These are phyloP conservation scores for Plenodomus tracheiphilus DNA, from an alignment of 2,329 filamentous ascomycete species.

Conservation along the genomic window DNA sequence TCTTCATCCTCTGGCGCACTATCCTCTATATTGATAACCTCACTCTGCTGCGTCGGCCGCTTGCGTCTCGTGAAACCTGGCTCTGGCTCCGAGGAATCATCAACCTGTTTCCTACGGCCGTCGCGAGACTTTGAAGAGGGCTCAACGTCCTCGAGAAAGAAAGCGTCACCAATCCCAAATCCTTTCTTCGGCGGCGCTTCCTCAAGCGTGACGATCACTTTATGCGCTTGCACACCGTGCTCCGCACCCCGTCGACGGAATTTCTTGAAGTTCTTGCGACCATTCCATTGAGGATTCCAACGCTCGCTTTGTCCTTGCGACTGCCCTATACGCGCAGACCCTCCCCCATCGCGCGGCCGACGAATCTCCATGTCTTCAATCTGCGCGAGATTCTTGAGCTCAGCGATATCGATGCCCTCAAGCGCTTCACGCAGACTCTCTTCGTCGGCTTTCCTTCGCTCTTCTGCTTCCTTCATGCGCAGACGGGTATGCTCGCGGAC, in stretches of 20 bases:
- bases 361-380: conserved; percentile 76
- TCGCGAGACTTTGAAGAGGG: conserved; percentile 21
- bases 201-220: conserved; percentile 71
- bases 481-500: conserved; percentile 56
- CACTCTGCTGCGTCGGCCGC: conserved; percentile 9
- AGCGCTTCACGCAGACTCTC: conserved; percentile 61
- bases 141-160: conserved; percentile 64
- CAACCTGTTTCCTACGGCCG: conserved; percentile 8
- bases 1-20: conserved; percentile 37
- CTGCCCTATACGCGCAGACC: conserved; percentile 19
- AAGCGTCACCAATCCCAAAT: conserved; percentile 74
- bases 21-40: conserved; percentile 37
- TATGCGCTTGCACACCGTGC: conserved; percentile 50
- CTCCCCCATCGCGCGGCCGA: conserved; percentile 24
- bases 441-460: conserved; percentile 63
- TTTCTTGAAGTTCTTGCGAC: conserved; percentile 92
- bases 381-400: conserved; percentile 73
- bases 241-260: conserved; percentile 61
- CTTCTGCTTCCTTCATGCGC: conserved; percentile 56
- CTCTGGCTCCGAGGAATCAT: conserved; percentile 32
- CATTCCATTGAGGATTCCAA: conserved; percentile 92
- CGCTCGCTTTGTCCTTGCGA: conserved; percentile 56
- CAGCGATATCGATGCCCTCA: conserved; percentile 69
- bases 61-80: conserved; percentile 33
- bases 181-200: conserved; percentile 69